Base-by-base conservation (phyloP, 148 eudicot genomes). In the Vaccinium corymbosum region DNA sequence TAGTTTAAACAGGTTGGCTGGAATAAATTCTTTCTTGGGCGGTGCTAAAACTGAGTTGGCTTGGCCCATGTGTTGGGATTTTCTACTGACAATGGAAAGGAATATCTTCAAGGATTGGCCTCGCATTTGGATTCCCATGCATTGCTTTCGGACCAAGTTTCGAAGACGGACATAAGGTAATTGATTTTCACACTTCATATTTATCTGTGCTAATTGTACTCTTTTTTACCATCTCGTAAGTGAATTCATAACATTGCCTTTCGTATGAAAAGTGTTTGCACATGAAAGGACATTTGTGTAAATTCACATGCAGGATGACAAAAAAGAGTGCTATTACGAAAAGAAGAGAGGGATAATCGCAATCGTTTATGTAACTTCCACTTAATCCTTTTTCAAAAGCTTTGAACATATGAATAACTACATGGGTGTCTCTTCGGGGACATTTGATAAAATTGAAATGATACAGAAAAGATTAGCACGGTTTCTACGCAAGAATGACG, bases 11-110 rank as follows among this genome's bases (percentile, higher is more conserved):
- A 68, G 19, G 38, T 29, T 29, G 38, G 73, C 73, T 4, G 13
- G 73, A 68, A 27, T 27, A 68, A 13, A 68, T 29, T 27, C 17
- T 68, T 68, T 32, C 73, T 27, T 13, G 42, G 72, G 38, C 1
- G 16, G 73, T 68, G 73, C 73, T 68, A 29, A 29, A 68, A 68
- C 73, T 68, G 73, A 29, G 73, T 27, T 27, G 38, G 73, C 73
- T 68, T 68, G 42, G 73, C 42, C 42, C 17, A 29, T 68, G 38
- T 27, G 42, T 29, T 68, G 16, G 35, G 27, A 11, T 7, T 20
- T 20, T 20, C 27, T 20, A 20, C 25, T 2, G 68, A 61, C 12
- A 20, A 9, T n/a, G 27, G n/a, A 57, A 57, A 57, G n/a, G 62
- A 61, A 61, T n/a, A 64, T 22, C 29, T 64, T n/a, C 70, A 64